Evolutionary conservation across 106 monocot species (phyloP).

Genomic region (Ottelia alismoides): DNA sequence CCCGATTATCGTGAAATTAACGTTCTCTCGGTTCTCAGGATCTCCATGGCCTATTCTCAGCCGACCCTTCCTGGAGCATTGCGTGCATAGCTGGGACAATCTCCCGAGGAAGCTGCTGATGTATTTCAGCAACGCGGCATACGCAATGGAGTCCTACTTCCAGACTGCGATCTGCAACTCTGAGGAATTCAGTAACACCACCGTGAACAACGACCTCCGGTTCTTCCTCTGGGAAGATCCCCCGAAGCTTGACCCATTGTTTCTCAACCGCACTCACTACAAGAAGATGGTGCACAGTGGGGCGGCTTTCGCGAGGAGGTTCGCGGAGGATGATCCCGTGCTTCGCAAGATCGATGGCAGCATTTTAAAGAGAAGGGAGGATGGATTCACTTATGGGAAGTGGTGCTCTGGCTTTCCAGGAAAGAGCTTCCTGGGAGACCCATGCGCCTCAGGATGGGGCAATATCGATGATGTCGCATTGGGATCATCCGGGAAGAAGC

Average conservation of each 20-base stretch:
- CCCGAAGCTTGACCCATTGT: slow-evolving; percentile 46
- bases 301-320: slow-evolving; percentile 60
- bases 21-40: slow-evolving; percentile 25
- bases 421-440: slow-evolving; percentile 1
- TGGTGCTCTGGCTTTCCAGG: slow-evolving; percentile 29
- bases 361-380: slow-evolving; percentile 23
- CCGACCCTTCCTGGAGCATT: slow-evolving; percentile 48
- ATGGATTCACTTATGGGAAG: slow-evolving; percentile 29
- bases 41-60: slow-evolving; percentile 93
- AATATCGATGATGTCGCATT: slow-evolving; percentile 34
- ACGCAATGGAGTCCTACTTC: slow-evolving; percentile 76
- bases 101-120: slow-evolving; percentile 82
- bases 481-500: slow-evolving; percentile 25
- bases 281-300: slow-evolving; percentile 46
- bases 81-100: slow-evolving; percentile 57
- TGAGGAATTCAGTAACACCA: slow-evolving; percentile 60
- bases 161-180: slow-evolving; percentile 79
- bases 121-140: slow-evolving; percentile 70
- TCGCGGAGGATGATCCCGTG: slow-evolving; percentile 37
- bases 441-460: slow-evolving; percentile 34
- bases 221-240: slow-evolving; percentile 71
- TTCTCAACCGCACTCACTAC: slow-evolving; percentile 43
- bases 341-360: slow-evolving; percentile 36
- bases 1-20: not conserved
- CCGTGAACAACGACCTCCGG: slow-evolving; percentile 62